These are phyloP conservation scores for Sugiyamaella grinbergsii DNA, from an alignment of 1,139 yeast genomes.

Conservation along the genomic window DNA sequence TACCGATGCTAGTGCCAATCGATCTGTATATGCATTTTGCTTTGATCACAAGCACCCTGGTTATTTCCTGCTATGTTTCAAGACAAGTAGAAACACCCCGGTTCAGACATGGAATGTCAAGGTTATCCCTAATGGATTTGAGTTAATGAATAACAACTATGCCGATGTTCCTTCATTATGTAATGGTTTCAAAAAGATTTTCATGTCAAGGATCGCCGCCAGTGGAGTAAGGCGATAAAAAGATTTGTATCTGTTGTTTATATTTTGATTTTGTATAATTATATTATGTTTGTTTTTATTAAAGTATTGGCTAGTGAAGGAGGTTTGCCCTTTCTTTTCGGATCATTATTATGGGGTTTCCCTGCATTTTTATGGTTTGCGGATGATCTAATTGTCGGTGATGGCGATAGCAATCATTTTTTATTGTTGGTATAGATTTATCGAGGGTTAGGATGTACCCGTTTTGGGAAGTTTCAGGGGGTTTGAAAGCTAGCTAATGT, in stretches of 20 bases:
- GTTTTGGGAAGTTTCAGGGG: background rate
- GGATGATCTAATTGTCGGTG: too few species aligned
- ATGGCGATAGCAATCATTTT: too few species aligned
- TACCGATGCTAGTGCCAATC: constrained; percentile 86
- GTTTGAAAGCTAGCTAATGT: background rate
- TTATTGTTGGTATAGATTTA: background rate
- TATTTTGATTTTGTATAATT: constrained; percentile 5
- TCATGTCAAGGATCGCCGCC: constrained; percentile 23
- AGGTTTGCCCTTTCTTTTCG: background rate
- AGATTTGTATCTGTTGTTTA: constrained; percentile 45
- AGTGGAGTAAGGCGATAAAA: constrained; percentile 13
- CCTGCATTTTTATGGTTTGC: background rate
- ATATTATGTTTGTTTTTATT: background rate
- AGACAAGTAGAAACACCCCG: constrained; percentile 69
- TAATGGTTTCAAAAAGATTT: constrained; percentile 82
- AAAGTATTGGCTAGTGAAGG: too few species aligned
- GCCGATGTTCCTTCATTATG: constrained; percentile 86
- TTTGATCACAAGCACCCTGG: constrained; percentile 92
- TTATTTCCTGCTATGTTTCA: constrained; percentile 83
- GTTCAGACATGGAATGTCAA: constrained; percentile 87
- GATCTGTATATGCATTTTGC: constrained; percentile 90
- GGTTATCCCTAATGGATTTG: constrained; percentile 83
- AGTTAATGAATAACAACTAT: constrained; percentile 74
- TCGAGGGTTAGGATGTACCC: background rate
- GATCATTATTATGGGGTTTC: background rate